Conservation (phyloP, 768 basidiomycete genomes). For the Suillus variegatus region DNA sequence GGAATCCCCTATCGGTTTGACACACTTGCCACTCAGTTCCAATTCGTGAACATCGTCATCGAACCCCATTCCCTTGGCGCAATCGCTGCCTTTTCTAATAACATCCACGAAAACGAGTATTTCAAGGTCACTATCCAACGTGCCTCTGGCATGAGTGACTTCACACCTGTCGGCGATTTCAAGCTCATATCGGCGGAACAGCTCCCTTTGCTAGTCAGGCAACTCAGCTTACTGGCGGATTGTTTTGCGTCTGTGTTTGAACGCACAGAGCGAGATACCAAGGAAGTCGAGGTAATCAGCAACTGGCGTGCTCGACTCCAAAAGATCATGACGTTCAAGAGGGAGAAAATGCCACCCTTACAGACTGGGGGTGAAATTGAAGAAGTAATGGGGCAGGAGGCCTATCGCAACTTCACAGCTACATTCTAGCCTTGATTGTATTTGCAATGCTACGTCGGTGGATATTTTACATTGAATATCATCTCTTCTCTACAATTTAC, state of each 20-base stretch:
- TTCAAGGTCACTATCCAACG: conserved; percentile 94
- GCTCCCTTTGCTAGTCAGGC: conserved; percentile 84
- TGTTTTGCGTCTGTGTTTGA: conserved; percentile 88
- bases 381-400: conserved; percentile 54
- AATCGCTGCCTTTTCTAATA: conserved; percentile 83
- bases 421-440: conserved; percentile 36
- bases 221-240: conserved; percentile 84
- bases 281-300: conserved; percentile 76
- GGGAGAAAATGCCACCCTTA: conserved; percentile 17
- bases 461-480: not conserved
- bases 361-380: conserved; percentile 31
- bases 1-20: conserved; percentile 88
- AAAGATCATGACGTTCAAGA: conserved; percentile 69
- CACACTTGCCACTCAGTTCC: conserved; percentile 90
- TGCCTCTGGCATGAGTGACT: conserved; percentile 89
- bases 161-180: conserved; percentile 89
- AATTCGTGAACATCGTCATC: conserved; percentile 96
- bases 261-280: conserved; percentile 69
- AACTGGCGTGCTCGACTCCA: conserved; percentile 86
- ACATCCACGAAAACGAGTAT: conserved; percentile 87
- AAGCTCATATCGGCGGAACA: conserved; percentile 91
- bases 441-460: not conserved
- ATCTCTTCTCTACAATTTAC: not conserved
- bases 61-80: conserved; percentile 88
- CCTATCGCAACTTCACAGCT: conserved; percentile 59